phyloP scores from a whole-genome alignment of 805 yeast genomes.

The Candida tammaniensis region DNA sequence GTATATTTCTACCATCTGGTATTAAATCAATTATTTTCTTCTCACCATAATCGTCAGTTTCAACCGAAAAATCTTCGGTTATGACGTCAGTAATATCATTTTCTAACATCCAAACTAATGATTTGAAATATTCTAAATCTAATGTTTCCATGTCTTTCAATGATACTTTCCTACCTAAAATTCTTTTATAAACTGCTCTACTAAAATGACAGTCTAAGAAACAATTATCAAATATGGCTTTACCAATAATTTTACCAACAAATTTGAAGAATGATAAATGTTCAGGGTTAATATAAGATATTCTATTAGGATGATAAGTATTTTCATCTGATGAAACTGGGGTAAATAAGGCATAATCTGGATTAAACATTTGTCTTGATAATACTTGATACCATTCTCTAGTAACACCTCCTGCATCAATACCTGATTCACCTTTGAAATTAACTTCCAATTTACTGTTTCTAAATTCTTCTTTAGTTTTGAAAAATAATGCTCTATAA shows the following conservation, averaged over 20 bases:
- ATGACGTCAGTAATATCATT: conserved; percentile 95
- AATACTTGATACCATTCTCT: conserved; percentile 97
- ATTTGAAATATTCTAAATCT: conserved; percentile 89
- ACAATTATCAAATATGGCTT: conserved; percentile 85
- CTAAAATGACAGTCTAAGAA: conserved; percentile 93
- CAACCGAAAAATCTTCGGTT: conserved; percentile 91
- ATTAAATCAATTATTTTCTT: conserved; percentile 78
- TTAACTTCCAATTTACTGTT: conserved; percentile 70
- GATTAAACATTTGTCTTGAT: conserved; percentile 92
- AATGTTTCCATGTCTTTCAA: conserved; percentile 92
- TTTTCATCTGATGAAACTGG: conserved; percentile 92
- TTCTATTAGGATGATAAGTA: conserved; percentile 92
- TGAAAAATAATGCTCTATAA: conserved; percentile 76
- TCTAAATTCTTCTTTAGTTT: conserved; percentile 69
- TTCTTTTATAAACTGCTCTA: conserved; percentile 87
- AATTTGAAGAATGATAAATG: conserved; percentile 91
- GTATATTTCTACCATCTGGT: conserved; percentile 75
- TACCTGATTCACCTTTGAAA: conserved; percentile 93
- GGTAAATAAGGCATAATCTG: conserved; percentile 86
- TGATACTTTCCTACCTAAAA: conserved; percentile 75
- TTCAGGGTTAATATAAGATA: conserved; percentile 90
- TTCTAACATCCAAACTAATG: conserved; percentile 92
- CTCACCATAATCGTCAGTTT: conserved; percentile 90
- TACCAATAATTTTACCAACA: conserved; percentile 90
- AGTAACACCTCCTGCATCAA: conserved; percentile 97